A percentile compares a stretch with the other conserved stretches of the same genome.
phyloP scores from a whole-genome alignment of 768 basidiomycete species.

The Tulasnella sp. region DNA sequence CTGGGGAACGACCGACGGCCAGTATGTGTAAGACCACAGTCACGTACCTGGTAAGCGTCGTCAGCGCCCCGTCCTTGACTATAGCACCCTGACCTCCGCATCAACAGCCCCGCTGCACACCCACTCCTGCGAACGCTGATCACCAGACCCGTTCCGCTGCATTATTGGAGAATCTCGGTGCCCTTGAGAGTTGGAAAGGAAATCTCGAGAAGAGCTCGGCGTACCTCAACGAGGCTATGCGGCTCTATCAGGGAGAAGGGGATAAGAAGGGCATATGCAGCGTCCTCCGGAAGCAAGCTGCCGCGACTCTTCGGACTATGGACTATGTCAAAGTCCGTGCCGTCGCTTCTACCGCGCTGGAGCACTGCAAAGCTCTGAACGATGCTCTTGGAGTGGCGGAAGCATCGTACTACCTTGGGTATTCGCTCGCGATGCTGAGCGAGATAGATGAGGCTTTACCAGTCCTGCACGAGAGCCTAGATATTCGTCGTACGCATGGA shows the following conservation, averaged over 20 bases:
- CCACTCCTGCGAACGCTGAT: not conserved
- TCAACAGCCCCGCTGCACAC: not conserved
- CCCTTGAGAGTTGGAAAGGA: not conserved
- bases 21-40: not conserved
- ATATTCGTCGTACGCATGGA: not conserved
- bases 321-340: not conserved
- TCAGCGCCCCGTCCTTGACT: not conserved
- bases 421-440: not conserved
- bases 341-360: not conserved
- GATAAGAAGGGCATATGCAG: not conserved
- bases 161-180: not conserved
- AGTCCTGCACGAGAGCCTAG: not conserved
- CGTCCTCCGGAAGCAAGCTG: not conserved
- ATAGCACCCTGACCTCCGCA: not conserved
- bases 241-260: not conserved
- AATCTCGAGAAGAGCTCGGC: not conserved
- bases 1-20: not conserved
- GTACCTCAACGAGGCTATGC: not conserved
- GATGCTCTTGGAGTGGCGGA: not conserved
- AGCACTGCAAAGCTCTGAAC: not conserved
- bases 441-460: not conserved
- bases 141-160: not conserved
- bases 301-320: not conserved
- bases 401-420: not conserved
- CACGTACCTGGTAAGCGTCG: not conserved